Evolutionary conservation across 164 flowering plant genomes (phyloP), one percentile per base, ranked within the genome.

Genomic region (Stephania cephalantha): DNA sequence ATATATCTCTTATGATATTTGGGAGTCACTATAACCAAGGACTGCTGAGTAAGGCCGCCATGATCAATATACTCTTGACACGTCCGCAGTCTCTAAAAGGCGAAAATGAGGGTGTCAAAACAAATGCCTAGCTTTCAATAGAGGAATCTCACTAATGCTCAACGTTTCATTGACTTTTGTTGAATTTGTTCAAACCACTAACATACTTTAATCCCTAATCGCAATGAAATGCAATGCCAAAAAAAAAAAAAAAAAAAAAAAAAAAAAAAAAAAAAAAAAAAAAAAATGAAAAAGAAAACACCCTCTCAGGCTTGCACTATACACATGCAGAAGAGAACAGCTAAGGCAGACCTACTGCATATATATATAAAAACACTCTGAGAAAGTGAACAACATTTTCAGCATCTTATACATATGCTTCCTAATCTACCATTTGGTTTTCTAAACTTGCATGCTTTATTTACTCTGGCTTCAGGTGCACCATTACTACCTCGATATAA

Each of bases 1-100:
- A 86, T 87, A 83, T 91, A 95, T 9, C 90, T 88, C 79, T 90
- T 95, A 61, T 90, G 97, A 78, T 86, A 88, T 81, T 90, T 88
- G 8, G 99, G 98, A 71, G 91, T 81, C 45, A 79, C 82, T 69
- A 93, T 89, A 76, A 84, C 87, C 52, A 86, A 80, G 25, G 91
- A 91, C 75, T 95, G 99, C 78, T 93, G 91, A 35, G 90, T 71
- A 48, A 85, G 77, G 70, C 98, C 98, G 71, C 89, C 89, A n/a
- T 81, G 89, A 75, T 93, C 92, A 42, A 88, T 89, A 71, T 83
- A 90, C 70, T 84, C 86, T 77, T 89, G 92, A 84, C 97, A 88
- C 35, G 91, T 89, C 73, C 90, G 79, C 46, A 95, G 73, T 75
- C 97, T 89, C 99, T 95, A 83, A 46, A 46, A 66, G 17, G 70